These are phyloP conservation scores for Amanita jacksonii DNA, from an alignment of 768 basidiomycete genomes.

Conservation along the genomic window DNA sequence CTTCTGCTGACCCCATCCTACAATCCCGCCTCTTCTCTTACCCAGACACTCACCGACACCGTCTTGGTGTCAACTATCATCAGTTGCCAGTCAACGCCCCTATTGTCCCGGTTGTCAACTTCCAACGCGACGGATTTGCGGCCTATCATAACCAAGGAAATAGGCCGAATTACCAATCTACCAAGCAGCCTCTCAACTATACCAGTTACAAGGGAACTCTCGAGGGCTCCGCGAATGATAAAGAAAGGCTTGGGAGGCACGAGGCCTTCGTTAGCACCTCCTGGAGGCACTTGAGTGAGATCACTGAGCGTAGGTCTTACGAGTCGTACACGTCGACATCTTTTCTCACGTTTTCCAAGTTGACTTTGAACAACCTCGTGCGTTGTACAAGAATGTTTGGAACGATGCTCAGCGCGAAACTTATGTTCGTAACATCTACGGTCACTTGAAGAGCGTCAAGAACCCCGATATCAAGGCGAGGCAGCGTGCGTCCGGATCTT, in stretches of 20 bases:
- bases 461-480: constrained; percentile 46
- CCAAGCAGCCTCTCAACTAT: constrained; percentile 65
- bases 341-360: constrained; percentile 28
- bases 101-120: constrained; percentile 67
- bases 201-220: constrained; percentile 35
- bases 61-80: constrained; percentile 72
- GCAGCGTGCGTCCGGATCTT: constrained; percentile 50
- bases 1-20: constrained; percentile 85
- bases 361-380: constrained; percentile 80
- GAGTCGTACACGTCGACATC: not conserved
- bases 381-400: constrained; percentile 60
- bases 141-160: constrained; percentile 70
- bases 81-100: constrained; percentile 87
- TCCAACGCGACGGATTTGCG: constrained; percentile 80
- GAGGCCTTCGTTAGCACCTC: constrained; percentile 71
- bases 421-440: constrained; percentile 59
- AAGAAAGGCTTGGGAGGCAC: constrained; percentile 38
- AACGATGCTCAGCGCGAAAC: constrained; percentile 48
- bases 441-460: constrained; percentile 55
- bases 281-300: constrained; percentile 55
- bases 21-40: constrained; percentile 95
- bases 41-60: constrained; percentile 81
- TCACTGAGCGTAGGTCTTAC: constrained; percentile 64
- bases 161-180: constrained; percentile 84
- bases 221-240: constrained; percentile 31